Evolutionary conservation across 768 basidiomycete species (phyloP).

Genomic region (Lactarius vividus): DNA sequence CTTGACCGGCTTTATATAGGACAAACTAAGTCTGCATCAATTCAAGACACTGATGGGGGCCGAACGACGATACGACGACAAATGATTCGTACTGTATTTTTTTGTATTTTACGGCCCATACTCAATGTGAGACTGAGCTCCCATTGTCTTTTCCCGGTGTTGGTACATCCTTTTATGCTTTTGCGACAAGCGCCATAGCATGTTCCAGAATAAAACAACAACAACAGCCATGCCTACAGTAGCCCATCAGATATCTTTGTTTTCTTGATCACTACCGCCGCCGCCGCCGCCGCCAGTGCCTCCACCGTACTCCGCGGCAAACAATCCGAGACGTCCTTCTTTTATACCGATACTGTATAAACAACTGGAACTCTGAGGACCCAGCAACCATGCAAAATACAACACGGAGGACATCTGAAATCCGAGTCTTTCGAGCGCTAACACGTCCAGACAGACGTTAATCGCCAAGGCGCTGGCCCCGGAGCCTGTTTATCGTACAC

Average conservation of each 20-base stretch:
- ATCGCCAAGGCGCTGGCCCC: background rate
- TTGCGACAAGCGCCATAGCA: background rate
- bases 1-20: background rate
- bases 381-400: background rate
- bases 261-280: slow-evolving; percentile 8
- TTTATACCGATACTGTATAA: background rate
- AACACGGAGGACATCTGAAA: background rate
- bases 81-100: background rate
- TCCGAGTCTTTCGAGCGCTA: background rate
- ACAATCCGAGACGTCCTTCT: slow-evolving; percentile 5
- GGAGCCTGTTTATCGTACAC: background rate
- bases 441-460: background rate
- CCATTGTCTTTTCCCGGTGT: background rate
- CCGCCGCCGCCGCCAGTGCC: slow-evolving; percentile 18
- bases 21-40: background rate
- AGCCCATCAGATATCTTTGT: slow-evolving; percentile 1
- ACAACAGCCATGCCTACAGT: slow-evolving; percentile 5
- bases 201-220: slow-evolving; percentile 10
- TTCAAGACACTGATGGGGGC: background rate
- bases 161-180: background rate
- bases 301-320: slow-evolving; percentile 19
- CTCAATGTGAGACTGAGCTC: background rate
- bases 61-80: background rate
- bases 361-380: background rate
- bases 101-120: background rate